Base-by-base conservation (phyloP, 768 basidiomycete species). In the Boletus fagicola region DNA sequence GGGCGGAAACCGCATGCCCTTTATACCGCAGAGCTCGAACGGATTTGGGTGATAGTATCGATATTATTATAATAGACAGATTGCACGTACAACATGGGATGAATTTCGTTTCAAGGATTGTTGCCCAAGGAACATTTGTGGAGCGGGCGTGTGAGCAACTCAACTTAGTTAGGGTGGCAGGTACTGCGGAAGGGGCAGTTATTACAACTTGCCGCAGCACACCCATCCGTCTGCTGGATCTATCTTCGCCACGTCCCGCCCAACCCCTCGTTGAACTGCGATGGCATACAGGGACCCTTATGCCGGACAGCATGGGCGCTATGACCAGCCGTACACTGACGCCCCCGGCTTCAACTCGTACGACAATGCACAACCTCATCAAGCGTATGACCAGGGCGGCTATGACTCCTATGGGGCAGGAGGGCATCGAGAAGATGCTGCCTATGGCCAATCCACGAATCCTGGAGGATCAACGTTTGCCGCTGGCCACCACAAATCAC, bases 251-350 rank as follows among this genome's bases (percentile, higher is more conserved):
- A 24, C 49, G 35, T 36, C 35, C 11, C n/a, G 6, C 13, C 40
- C 53, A 16, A 42, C 42, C 36, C 22, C 22, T 35, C 45, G 7
- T 33, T 20, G 24, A 54, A 42, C 52, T 35, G 53, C 58, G 50
- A 73, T 69, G 61, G 82, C 85, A 77, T 83, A 85, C 70, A 76
- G 72, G 57, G 83, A 86, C 68, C 83, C 83, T 22, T 82, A 85
- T 65, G 57, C 76, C 58, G 75, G 69, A 50, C 74, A 68, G 50
- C 62, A 63, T 47, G 68, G 62, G n/a, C 64, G 61, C 16, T 60
- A 72, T 38, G 60, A 70, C 58, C 64, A 65, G 26, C 70, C 69
- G 44, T 77, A 78, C 61, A 61, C 62, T 35, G 72, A 78, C 30
- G 62, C 65, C 20, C 65, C 73, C 3, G 68, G 67, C 36, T 79